Evolutionary conservation across 345 rosid species (phyloP).

Genomic region (Eucalyptus erythrocorys): DNA sequence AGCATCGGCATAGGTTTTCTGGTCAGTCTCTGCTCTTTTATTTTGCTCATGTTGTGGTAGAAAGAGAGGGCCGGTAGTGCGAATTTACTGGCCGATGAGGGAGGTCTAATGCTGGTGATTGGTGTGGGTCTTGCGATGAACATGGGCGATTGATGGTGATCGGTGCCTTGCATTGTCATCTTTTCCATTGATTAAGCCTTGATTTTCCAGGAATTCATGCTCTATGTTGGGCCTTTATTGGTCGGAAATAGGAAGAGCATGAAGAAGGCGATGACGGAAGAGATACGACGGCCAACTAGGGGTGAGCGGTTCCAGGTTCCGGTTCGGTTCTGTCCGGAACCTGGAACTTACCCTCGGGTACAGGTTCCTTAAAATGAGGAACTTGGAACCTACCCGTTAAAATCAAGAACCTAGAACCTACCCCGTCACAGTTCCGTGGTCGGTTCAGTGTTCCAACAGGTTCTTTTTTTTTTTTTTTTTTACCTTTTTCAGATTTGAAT

Average conservation of each 20-base stretch:
- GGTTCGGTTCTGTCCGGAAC: too few relatives aligned
- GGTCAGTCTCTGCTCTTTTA: too few relatives aligned
- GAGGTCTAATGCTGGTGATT: not conserved
- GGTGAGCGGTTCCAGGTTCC: too few relatives aligned
- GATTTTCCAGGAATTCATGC: not conserved
- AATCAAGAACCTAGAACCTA: too few relatives aligned
- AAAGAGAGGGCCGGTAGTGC: not conserved
- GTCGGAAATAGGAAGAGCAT: not conserved
- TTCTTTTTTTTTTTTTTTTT: too few relatives aligned
- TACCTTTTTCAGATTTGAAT: too few relatives aligned
- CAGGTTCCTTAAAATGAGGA: too few relatives aligned
- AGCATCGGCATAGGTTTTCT: too few relatives aligned
- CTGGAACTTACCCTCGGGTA: too few relatives aligned
- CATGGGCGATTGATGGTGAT: not conserved
- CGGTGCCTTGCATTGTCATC: not conserved
- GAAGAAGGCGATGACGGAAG: not conserved
- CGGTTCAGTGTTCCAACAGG: too few relatives aligned
- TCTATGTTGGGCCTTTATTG: not conserved
- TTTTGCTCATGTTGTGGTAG: not conserved
- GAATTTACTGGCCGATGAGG: not conserved
- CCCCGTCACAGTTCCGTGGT: too few relatives aligned
- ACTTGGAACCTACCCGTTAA: too few relatives aligned
- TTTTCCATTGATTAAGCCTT: not conserved
- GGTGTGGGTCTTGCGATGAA: not conserved
- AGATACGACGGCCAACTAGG: not conserved